Evolutionary conservation across 1,139 yeast species (phyloP).

Genomic region (Zygotorulaspora mrakii): DNA sequence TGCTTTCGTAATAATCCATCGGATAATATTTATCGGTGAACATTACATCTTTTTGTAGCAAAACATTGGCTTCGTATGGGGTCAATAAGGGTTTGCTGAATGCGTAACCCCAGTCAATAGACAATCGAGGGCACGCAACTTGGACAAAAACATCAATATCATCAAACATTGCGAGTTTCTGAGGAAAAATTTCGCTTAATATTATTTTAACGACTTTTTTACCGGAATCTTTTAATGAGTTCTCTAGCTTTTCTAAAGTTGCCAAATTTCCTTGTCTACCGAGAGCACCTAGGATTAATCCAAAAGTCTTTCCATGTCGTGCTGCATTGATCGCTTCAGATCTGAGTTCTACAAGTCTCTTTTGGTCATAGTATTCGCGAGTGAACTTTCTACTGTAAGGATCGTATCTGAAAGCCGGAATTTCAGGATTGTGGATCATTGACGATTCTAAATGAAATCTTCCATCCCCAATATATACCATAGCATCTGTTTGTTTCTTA

Average conservation of each 20-base stretch:
- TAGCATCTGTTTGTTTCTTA: slow-evolving; percentile 61
- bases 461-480: slow-evolving; percentile 94
- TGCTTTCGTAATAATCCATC: slow-evolving; percentile 89
- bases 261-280: slow-evolving; percentile 93
- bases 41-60: slow-evolving; percentile 66
- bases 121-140: slow-evolving; percentile 94
- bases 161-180: slow-evolving; percentile 87
- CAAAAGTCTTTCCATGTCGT: slow-evolving; percentile 59
- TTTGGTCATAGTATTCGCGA: slow-evolving; percentile 80
- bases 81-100: slow-evolving; percentile 87
- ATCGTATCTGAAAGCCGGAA: slow-evolving; percentile 90
- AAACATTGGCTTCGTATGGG: slow-evolving; percentile 95
- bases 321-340: slow-evolving; percentile 68
- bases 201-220: slow-evolving; percentile 75
- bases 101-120: slow-evolving; percentile 99
- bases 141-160: slow-evolving; percentile 94
- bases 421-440: slow-evolving; percentile 92
- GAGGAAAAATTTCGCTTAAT: slow-evolving; percentile 89
- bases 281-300: slow-evolving; percentile 86
- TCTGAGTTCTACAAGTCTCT: slow-evolving; percentile 71
- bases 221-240: slow-evolving; percentile 50
- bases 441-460: slow-evolving; percentile 92
- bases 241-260: slow-evolving; percentile 66
- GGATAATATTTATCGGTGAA: slow-evolving; percentile 74
- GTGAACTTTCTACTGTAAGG: slow-evolving; percentile 93